Base-by-base conservation (phyloP, 2,329 filamentous ascomycete species). In the Dothistroma septosporum region DNA sequence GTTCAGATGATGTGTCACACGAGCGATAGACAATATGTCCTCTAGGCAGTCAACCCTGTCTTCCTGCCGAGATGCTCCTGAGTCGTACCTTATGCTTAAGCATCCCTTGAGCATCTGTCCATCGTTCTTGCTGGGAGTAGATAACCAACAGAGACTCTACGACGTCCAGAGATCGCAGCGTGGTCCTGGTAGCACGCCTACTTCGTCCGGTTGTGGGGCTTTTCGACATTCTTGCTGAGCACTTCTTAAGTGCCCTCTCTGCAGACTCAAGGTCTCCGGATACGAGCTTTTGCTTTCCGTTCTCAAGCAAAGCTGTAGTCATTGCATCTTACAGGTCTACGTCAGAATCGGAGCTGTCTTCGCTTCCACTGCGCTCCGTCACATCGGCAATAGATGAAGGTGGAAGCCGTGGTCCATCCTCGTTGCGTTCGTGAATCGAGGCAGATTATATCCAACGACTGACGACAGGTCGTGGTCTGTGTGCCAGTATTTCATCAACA, bases 261-360 rank as follows among this genome's bases (percentile, higher is more conserved):
- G 50, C 50, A 28, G 33, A 50, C 35, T 49, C 33, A 5, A 48
- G 21, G 21, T 59, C 28, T 2, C 50, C 28, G 21, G 22, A 21
- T 4, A 37, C 57, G 7, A 55, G 50, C 31, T 59, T 55, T 16
- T 55, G 50, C 50, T 55, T 54, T 14, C 50, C 57, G 22, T 47
- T 37, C 11, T 48, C 41, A 16, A 55, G 28, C 5, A 59, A 32
- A 8, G 24, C 22, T 10, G 31, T 16, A 7, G 50, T 55, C 21
- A 59, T 54, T 22, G 35, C 57, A 7, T 10, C 19, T 9, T 55
- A 52, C n/a, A 59, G 41, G 8, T 59, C 57, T 9, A 28, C 47
- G n/a, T 55, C 57, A 11, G 52, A 48, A 21, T 49, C 31, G 24
- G 32, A 55, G 19, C 33, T 44, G 12, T 33, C 52, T 14, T 41